A percentile compares a stretch with the other conserved stretches of the same genome.
Conservation (phyloP, 2,329 filamentous ascomycete species). For the Aspergillus hiratsukae region DNA sequence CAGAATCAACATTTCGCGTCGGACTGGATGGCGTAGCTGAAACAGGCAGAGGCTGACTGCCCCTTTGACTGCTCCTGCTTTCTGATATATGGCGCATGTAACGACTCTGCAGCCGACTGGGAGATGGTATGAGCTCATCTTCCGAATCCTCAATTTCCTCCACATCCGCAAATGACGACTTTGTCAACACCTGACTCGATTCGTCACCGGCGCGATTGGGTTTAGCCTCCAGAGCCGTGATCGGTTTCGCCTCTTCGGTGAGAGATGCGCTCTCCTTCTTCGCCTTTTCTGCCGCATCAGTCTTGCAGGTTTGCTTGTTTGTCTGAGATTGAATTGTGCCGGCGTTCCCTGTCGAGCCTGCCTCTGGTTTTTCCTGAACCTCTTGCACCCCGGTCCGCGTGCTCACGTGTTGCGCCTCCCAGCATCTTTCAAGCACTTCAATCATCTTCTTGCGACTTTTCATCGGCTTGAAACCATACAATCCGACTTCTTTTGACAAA, state of each 20-base stretch:
- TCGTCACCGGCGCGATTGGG: not conserved
- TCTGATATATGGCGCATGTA: slow-evolving; percentile 8
- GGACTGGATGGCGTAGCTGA: slow-evolving; percentile 10
- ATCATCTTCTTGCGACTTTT: slow-evolving; percentile 67
- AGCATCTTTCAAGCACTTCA: slow-evolving; percentile 64
- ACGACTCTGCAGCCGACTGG: slow-evolving; percentile 20
- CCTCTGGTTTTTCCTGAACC: slow-evolving; percentile 1
- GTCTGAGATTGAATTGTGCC: not conserved
- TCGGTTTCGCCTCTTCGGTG: slow-evolving; percentile 7
- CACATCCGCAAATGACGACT: slow-evolving; percentile 21
- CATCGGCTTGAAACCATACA: slow-evolving; percentile 69
- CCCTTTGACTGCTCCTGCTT: not conserved
- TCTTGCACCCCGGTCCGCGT: slow-evolving; percentile 20
- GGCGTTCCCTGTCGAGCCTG: not conserved
- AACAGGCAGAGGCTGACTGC: slow-evolving; percentile 6
- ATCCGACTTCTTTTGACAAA: slow-evolving; percentile 57
- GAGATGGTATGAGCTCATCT: slow-evolving; percentile 31
- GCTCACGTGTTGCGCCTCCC: slow-evolving; percentile 54
- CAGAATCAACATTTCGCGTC: not conserved
- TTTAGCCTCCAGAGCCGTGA: not conserved
- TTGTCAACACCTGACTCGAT: not conserved
- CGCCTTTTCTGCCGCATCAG: not conserved
- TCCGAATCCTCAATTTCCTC: slow-evolving; percentile 38
- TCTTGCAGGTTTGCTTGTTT: slow-evolving; percentile 1
- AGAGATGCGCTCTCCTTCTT: slow-evolving; percentile 9